A percentile compares a stretch with the other conserved stretches of the same genome.
These are phyloP conservation scores for Rhypophila decipiens DNA, from an alignment of 495 filamentous ascomycete species.

Conservation along the genomic window DNA sequence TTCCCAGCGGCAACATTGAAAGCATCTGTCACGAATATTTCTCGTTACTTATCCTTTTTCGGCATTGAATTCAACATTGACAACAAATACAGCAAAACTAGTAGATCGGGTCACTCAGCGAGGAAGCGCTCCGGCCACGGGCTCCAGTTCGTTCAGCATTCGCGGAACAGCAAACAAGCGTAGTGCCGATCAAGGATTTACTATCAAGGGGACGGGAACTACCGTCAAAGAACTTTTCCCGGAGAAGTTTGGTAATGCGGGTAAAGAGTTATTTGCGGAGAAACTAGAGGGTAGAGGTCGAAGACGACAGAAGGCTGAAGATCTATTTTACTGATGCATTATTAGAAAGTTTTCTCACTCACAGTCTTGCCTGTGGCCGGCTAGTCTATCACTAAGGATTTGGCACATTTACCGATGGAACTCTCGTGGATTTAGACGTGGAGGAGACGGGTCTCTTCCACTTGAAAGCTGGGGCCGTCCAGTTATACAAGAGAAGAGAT, in stretches of 20 bases:
- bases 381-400: too few species aligned
- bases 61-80: slow-evolving; percentile 10
- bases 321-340: slow-evolving; percentile 46
- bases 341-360: too few species aligned
- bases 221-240: slow-evolving; percentile 68
- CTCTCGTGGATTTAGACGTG: too few species aligned
- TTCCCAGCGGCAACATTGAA: neutral
- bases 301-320: slow-evolving; percentile 46
- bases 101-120: slow-evolving; percentile 35
- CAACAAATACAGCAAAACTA: slow-evolving; percentile 23
- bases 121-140: neutral
- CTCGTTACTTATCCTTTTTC: neutral
- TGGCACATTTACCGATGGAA: too few species aligned
- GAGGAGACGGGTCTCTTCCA: too few species aligned
- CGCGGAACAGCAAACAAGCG: slow-evolving; percentile 51
- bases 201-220: slow-evolving; percentile 57
- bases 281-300: slow-evolving; percentile 39
- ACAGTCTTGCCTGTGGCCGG: too few species aligned
- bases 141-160: slow-evolving; percentile 48
- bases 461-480: too few species aligned
- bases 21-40: neutral
- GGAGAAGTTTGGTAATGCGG: slow-evolving; percentile 41
- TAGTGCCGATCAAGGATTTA: slow-evolving; percentile 47
- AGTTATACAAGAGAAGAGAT: too few species aligned
- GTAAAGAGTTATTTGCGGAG: slow-evolving; percentile 64